Evolutionary conservation across 306 rosid species (phyloP).

Genomic region (Luffa acutangula): DNA sequence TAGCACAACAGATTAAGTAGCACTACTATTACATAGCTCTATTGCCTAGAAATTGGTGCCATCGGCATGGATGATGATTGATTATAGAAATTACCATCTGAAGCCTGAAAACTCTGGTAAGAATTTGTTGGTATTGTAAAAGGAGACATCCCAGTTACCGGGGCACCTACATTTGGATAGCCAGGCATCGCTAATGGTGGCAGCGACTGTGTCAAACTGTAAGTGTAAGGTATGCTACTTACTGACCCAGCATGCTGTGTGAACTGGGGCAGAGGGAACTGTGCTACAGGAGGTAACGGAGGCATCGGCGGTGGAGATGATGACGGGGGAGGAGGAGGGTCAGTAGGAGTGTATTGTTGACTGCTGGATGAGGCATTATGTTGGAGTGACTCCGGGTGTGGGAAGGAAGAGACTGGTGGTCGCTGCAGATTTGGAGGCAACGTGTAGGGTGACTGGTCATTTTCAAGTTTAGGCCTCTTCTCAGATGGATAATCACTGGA

Average conservation of each 20-base stretch:
- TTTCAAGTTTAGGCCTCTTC: constrained; percentile 68
- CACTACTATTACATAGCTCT: constrained; percentile 8
- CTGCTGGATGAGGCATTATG: constrained; percentile 32
- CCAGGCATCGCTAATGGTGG: constrained; percentile 34
- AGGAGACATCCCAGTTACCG: constrained; percentile 38
- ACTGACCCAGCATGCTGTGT: constrained; percentile 59
- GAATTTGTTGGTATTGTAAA: constrained; percentile 40
- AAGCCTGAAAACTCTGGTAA: constrained; percentile 74
- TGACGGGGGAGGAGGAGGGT: constrained; percentile 76
- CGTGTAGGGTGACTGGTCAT: constrained; percentile 44
- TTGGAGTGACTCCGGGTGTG: constrained; percentile 43
- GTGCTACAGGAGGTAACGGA: constrained; percentile 72
- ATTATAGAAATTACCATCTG: constrained; percentile 75
- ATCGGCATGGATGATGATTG: constrained; percentile 72
- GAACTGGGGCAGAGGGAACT: constrained; percentile 54
- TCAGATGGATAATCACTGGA: constrained; percentile 54
- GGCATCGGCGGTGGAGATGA: constrained; percentile 86
- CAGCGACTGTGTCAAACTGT: constrained; percentile 42
- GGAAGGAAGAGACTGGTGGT: constrained; percentile 37
- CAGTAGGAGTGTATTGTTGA: constrained; percentile 49
- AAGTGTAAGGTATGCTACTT: constrained; percentile 41
- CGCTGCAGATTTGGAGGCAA: constrained; percentile 51
- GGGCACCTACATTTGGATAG: constrained; percentile 39
- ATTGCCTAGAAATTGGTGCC: constrained; percentile 82
- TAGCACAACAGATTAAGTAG: constrained; percentile 1